Evolutionary conservation across 306 rosid genomes (phyloP).

Genomic region (Cicer yamashitae): DNA sequence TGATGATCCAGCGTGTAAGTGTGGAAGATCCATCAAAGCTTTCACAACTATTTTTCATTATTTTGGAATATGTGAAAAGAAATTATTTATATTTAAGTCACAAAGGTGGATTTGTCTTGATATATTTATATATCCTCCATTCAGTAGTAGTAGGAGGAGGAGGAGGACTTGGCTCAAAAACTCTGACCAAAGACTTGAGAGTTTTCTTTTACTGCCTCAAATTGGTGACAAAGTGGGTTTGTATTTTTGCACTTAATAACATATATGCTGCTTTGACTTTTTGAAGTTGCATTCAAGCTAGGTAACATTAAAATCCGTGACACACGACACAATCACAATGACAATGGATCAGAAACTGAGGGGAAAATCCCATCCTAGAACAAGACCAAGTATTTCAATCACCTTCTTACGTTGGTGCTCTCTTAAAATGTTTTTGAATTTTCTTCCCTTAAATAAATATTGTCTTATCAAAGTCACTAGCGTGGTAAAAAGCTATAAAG

Average conservation of each 20-base stretch:
- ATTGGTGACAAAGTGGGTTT: background rate
- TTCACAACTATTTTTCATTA: too few relatives aligned
- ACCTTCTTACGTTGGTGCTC: background rate
- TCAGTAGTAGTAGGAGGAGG: background rate
- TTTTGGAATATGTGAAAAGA: too few relatives aligned
- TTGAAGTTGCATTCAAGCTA: conserved; percentile 18
- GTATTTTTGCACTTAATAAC: background rate
- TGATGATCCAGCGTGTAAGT: too few relatives aligned
- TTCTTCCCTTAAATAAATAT: too few relatives aligned
- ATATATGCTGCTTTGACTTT: conserved; percentile 39
- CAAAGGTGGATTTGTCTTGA: conserved; percentile 32
- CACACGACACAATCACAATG: conserved; percentile 11
- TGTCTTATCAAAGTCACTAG: too few relatives aligned
- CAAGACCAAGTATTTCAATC: conserved; percentile 43
- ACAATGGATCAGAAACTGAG: conserved; percentile 37
- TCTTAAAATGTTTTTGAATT: background rate
- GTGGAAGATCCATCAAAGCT: too few relatives aligned
- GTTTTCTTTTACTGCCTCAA: background rate
- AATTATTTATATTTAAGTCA: background rate
- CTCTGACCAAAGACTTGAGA: conserved; percentile 49
- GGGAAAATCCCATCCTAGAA: conserved; percentile 42
- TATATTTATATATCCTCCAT: conserved; percentile 7
- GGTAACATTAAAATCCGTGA: conserved; percentile 23
- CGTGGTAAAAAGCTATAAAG: too few relatives aligned
- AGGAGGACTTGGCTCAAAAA: conserved; percentile 36